A percentile compares a stretch with the other conserved stretches of the same genome.
Evolutionary conservation across 208 protist genomes (phyloP).

Genomic region (Trichomonas vaginalis): DNA sequence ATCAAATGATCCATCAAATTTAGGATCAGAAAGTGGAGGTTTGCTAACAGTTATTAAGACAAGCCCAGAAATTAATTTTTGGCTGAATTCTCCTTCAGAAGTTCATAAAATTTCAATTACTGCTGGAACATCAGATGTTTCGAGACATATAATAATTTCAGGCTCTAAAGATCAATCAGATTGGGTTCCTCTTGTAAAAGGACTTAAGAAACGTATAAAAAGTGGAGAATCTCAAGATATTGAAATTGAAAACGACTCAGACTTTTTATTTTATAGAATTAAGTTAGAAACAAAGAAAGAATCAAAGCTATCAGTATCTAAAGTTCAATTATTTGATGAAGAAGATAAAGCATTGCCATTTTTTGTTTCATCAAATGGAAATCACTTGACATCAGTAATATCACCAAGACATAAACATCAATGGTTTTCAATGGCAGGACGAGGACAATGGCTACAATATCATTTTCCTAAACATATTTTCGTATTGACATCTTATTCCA

Average conservation of each 20-base stretch:
- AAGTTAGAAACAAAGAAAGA: not conserved
- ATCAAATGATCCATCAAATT: not conserved
- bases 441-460: not conserved
- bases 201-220: not conserved
- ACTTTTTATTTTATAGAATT: not conserved
- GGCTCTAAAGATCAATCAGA: not conserved
- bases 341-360: not conserved
- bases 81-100: not conserved
- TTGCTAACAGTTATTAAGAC: not conserved
- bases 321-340: not conserved
- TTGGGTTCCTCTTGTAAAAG: not conserved
- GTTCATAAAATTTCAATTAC: not conserved
- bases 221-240: not conserved
- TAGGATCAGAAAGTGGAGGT: not conserved
- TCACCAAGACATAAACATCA: not conserved
- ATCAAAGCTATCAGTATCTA: not conserved
- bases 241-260: not conserved
- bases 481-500: not conserved
- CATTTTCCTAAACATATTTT: not conserved
- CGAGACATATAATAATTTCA: not conserved
- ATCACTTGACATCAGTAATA: not conserved
- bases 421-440: not conserved
- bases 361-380: not conserved
- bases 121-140: not conserved
- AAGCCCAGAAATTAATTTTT: not conserved